These are phyloP conservation scores for Medicago truncatula DNA, from an alignment of 306 rosid species.

Conservation along the genomic window DNA sequence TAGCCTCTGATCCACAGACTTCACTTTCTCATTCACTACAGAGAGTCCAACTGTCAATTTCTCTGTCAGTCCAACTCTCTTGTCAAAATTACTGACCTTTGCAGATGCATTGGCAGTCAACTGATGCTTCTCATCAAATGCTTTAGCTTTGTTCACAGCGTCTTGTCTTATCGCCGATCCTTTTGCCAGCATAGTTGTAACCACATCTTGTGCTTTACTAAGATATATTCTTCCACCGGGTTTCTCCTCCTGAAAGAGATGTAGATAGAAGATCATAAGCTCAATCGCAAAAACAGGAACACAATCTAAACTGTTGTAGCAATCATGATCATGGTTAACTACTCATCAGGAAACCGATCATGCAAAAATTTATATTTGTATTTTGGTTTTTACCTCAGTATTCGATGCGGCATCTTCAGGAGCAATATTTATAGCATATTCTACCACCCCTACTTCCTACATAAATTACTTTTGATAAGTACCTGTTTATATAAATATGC, in stretches of 20 bases:
- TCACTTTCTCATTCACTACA: conserved; percentile 89
- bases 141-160: conserved; percentile 89
- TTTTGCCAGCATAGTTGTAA: conserved; percentile 73
- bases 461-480: conserved; percentile 42
- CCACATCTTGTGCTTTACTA: conserved; percentile 80
- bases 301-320: neutral
- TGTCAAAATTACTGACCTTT: conserved; percentile 81
- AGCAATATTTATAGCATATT: conserved; percentile 53
- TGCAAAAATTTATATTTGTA: conserved; percentile 19
- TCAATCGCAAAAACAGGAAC: conserved; percentile 1
- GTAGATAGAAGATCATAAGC: conserved; percentile 23
- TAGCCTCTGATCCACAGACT: conserved; percentile 82
- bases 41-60: conserved; percentile 83
- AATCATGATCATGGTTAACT: neutral
- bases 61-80: conserved; percentile 80
- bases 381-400: conserved; percentile 58
- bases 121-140: conserved; percentile 94
- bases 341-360: neutral
- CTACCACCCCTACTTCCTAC: conserved; percentile 76
- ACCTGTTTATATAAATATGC: conserved; percentile 16
- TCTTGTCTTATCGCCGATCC: conserved; percentile 91
- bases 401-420: conserved; percentile 53
- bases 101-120: conserved; percentile 87
- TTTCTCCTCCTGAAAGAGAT: conserved; percentile 56
- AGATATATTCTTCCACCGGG: conserved; percentile 67